phyloP scores from a whole-genome alignment of 345 rosid genomes.

The Excoecaria cochinchinensis region DNA sequence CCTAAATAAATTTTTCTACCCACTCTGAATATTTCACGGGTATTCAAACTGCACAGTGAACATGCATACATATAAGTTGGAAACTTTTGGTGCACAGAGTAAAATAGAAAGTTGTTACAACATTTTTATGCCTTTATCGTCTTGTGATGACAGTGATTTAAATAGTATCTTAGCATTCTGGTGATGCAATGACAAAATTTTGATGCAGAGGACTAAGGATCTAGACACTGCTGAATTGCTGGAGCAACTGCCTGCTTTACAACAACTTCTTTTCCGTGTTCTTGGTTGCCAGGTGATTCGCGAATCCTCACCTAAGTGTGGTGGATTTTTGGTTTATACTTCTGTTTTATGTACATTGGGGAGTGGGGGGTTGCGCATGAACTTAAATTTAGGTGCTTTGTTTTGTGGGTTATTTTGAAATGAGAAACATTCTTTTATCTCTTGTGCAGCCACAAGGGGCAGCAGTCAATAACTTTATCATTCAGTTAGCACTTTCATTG shows the following conservation, averaged over 20 bases:
- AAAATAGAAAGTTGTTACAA: not conserved
- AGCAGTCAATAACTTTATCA: conserved; percentile 72
- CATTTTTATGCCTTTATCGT: not conserved
- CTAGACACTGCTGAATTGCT: conserved; percentile 85
- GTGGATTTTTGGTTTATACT: conserved; percentile 9
- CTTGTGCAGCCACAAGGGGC: conserved; percentile 89
- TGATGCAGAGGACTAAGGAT: conserved; percentile 79
- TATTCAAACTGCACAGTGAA: not conserved
- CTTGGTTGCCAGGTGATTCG: conserved; percentile 81
- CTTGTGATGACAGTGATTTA: not conserved
- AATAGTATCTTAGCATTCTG: not conserved
- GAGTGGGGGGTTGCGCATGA: no score
- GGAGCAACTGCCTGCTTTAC: conserved; percentile 87
- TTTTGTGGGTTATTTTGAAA: not conserved
- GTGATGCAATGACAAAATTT: not conserved
- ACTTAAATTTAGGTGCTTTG: not conserved
- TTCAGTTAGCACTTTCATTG: conserved; percentile 85
- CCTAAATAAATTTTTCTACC: not conserved
- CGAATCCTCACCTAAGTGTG: not conserved
- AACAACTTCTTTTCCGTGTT: conserved; percentile 88
- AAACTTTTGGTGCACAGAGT: not conserved
- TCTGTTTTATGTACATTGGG: not conserved
- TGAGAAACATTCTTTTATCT: conserved; percentile 21
- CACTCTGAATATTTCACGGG: not conserved
- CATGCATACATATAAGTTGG: not conserved